Evolutionary conservation across 257 asterid genomes (phyloP), one percentile per base, ranked within the genome.

Genomic region (Petunia axillaris): DNA sequence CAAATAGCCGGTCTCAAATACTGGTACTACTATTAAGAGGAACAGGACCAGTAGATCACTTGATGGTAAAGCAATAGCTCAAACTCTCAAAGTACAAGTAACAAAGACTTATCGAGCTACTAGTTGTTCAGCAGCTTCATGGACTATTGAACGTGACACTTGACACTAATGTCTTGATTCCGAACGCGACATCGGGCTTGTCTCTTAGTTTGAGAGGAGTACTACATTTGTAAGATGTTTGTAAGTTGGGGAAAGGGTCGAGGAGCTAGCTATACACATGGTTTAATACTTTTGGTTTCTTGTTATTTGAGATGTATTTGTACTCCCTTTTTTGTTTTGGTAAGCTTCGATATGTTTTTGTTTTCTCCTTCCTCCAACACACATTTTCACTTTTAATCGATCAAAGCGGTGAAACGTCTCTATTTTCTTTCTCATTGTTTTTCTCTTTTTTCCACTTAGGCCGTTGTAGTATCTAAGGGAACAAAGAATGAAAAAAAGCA

Each of bases 131-230:
- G n/a, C 75, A 67, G 41, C 1, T 14, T 0, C 74, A 66, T 66
- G 54, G 37, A 13, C 54, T 41, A 67, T 41, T 71, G 77, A 71
- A 46, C n/a, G 4, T 71, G 59, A 71, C 77, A 71, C 77, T 48
- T 35, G 77, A 48, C 6, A 71, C 11, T 71, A 35, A 5, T 50
- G 60, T 71, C 60, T 46, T 48, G 25, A 25, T 71, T 71, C 77
- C 36, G 1, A 71, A 71, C 35, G 0, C 46, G 57, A 48, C 77
- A 71, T 57, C 36, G 36, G 8, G 8, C 62, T 1, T 6, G 11
- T 10, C 11, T 48, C 59, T 48, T 48, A 9, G 6, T 48, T 70
- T 46, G 40, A 68, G 59, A 70, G 44, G 41, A 71, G 11, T 10
- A 48, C 39, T 48, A 16, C 59, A 25, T 62, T 6, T 59, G 0